Base-by-base conservation (phyloP, 805 yeast species). In the Yamadazyma nakazawae region DNA sequence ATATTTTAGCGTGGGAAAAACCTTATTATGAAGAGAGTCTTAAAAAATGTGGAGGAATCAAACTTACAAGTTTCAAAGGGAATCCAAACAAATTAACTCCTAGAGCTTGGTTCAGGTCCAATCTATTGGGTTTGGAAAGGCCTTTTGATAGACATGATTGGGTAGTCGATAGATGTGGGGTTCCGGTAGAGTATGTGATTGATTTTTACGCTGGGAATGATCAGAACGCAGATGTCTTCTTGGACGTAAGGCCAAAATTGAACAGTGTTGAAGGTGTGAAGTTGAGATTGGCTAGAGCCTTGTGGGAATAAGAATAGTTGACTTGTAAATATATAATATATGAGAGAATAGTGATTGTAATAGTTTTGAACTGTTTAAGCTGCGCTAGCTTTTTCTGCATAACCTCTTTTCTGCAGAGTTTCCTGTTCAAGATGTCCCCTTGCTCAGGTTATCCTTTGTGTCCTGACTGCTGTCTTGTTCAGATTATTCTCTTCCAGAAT, bases 131-230 rank as follows among this genome's bases (percentile, higher is more conserved):
- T 0, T 74, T 79, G 47, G 82, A 81, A 42, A 78, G 78, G 51
- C 99, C 99, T 0, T 92, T 92, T 67, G 99, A 92, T 66, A 78
- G 99, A 57, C 99, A 92, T 62, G 99, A 92, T 66, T 92, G 99
- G 99, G 73, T 78, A 6, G 77, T 92, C 10, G 82, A 86, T 57
- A 72, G 97, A 45, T 88, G 97, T 64, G 98, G 98, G 2, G 76
- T 70, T 18, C 76, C 78, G 42, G 77, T 92, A 17, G 97, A 89
- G 41, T 92, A 92, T 58, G 97, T 92, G 37, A 92, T 92, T 58
- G 99, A 92, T 64, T 92, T 90, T 62, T 92, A 92, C 65, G 63
- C 80, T 11, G 63, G 61, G 1, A 84, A 85, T 5, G 57, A 57
- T 11, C 50, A 46, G 16, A 77, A 75, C 44, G 74, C 81, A 8